Conservation (phyloP, 2,329 filamentous ascomycete species). For the Ascochyta rabiei region DNA sequence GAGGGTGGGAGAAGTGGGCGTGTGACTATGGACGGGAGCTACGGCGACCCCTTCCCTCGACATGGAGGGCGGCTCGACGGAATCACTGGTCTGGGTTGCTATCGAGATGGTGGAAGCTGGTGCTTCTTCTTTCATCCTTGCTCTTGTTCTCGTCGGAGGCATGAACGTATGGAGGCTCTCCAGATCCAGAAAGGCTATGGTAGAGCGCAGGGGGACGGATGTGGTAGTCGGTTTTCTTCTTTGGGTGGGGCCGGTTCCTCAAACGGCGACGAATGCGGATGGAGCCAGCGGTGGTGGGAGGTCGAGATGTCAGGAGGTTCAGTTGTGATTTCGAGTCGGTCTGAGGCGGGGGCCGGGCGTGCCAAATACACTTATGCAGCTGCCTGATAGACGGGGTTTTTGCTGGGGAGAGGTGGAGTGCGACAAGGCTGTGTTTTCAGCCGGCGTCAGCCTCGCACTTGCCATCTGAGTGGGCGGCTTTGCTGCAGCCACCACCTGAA, state of each 20-base stretch:
- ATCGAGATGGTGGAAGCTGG: conserved; percentile 23
- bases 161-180: conserved; percentile 28
- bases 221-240: conserved; percentile 28
- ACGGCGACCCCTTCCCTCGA: conserved; percentile 40
- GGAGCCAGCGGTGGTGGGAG: conserved; percentile 23
- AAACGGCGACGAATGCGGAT: conserved; percentile 38
- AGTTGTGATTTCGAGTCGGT: conserved; percentile 32
- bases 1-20: conserved; percentile 42
- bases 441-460: conserved; percentile 48
- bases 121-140: conserved; percentile 43
- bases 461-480: conserved; percentile 45
- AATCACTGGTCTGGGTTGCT: conserved; percentile 32
- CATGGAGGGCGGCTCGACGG: conserved; percentile 30
- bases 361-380: conserved; percentile 37
- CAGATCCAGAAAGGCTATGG: conserved; percentile 21
- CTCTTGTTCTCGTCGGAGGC: conserved; percentile 43
- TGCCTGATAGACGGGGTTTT: conserved; percentile 46
- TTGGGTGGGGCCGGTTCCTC: conserved; percentile 39
- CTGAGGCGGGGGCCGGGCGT: conserved; percentile 39
- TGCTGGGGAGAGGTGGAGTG: conserved; percentile 35
- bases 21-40: conserved; percentile 33
- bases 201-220: conserved; percentile 12
- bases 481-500: conserved; percentile 46
- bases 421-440: conserved; percentile 45
- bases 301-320: conserved; percentile 28